A percentile compares a stretch with the other conserved stretches of the same genome.
phyloP scores from a whole-genome alignment of 805 yeast species.

The Schwanniomyces occidentalis region DNA sequence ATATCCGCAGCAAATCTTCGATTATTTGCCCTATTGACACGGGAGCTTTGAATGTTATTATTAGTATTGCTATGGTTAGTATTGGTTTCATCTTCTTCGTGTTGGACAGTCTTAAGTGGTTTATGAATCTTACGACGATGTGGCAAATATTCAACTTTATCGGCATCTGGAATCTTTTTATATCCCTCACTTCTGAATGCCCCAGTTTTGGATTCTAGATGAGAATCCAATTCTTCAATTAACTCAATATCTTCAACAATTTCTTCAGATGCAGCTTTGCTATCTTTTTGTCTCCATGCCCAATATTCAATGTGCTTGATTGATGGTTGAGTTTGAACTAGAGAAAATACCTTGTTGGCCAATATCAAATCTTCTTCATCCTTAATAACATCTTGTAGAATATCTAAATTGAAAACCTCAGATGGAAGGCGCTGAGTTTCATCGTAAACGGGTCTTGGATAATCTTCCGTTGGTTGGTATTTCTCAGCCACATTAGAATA shows the following conservation, averaged over 20 bases:
- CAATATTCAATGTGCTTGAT: constrained; percentile 51
- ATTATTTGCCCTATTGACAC: constrained; percentile 83
- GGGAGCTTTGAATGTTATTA: constrained; percentile 57
- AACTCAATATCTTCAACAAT: constrained; percentile 31
- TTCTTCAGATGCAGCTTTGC: constrained; percentile 15
- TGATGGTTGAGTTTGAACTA: constrained; percentile 14
- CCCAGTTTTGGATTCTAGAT: constrained; percentile 50
- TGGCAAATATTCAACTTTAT: constrained; percentile 75
- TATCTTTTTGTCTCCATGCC: constrained; percentile 62
- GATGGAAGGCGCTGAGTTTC: constrained; percentile 29
- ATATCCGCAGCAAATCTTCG: constrained; percentile 89
- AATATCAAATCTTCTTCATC: constrained; percentile 74
- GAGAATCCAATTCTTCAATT: constrained; percentile 26
- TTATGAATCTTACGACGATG: constrained; percentile 70
- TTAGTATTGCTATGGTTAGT: constrained; percentile 8
- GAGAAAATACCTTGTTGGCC: constrained; percentile 45
- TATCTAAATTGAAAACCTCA: constrained; percentile 41
- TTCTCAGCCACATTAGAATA: constrained; percentile 27
- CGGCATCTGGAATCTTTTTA: constrained; percentile 66
- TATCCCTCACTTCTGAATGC: constrained; percentile 75
- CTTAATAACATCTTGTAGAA: constrained; percentile 54
- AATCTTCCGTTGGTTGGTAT: constrained; percentile 52
- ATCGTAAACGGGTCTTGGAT: constrained; percentile 58
- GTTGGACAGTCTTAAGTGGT: constrained; percentile 75
- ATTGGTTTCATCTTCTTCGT: constrained; percentile 45